A percentile compares a stretch with the other conserved stretches of the same genome.
Evolutionary conservation across 148 eudicot genomes (phyloP).

Genomic region (Vaccinium darrowii): DNA sequence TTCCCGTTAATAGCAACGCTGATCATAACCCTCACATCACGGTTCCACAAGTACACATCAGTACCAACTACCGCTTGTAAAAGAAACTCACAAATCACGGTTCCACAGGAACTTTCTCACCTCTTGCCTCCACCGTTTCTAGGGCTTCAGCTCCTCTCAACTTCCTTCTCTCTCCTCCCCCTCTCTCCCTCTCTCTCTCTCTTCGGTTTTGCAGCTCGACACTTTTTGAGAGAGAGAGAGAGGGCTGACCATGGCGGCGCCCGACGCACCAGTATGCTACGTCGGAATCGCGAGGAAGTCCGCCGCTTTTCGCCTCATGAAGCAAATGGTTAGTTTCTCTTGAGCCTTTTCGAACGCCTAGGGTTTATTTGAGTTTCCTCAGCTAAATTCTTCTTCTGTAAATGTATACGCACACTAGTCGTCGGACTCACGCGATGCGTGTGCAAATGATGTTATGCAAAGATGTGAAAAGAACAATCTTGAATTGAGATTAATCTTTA

Average conservation of each 20-base stretch:
- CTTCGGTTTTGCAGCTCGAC: neutral
- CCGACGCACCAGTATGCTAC: conserved; percentile 76
- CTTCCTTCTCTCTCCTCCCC: neutral
- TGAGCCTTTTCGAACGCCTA: neutral
- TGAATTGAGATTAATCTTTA: no score
- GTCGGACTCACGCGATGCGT: no score
- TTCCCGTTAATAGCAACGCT: neutral
- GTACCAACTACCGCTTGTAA: neutral
- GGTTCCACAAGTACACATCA: neutral
- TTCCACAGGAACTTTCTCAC: neutral
- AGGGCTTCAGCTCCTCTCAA: conserved; percentile 7
- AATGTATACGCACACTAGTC: no score
- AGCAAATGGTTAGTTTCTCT: conserved; percentile 67
- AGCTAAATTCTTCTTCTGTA: neutral
- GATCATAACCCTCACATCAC: neutral
- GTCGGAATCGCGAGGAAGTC: conserved; percentile 81
- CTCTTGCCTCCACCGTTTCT: conserved; percentile 4
- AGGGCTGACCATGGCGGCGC: conserved; percentile 59
- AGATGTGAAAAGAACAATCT: no score
- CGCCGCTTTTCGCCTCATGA: conserved; percentile 98
- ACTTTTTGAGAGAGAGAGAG: conserved; percentile 7
- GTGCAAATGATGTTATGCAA: no score
- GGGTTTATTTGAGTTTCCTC: neutral
- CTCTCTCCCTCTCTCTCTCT: neutral
- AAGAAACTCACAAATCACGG: neutral